phyloP scores from a whole-genome alignment of 208 protist species.

The Acanthamoeba castellanii region DNA sequence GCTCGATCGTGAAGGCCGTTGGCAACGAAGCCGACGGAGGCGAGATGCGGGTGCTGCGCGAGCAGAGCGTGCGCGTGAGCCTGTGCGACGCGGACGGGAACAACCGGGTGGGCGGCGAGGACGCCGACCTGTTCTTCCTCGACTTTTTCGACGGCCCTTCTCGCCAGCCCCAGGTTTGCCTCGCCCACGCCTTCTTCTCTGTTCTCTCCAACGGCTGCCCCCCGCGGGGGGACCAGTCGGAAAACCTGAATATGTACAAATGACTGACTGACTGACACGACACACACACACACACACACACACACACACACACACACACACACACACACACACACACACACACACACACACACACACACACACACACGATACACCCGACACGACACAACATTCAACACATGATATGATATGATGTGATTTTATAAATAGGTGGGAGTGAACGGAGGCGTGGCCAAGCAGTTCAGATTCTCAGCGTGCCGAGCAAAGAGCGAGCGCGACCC shows the following conservation, averaged over 20 bases:
- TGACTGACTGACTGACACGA: no score
- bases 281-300: no score
- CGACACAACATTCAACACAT: no score
- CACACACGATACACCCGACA: no score
- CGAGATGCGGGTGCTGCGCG: constrained; percentile 34
- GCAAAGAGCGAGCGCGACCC: neutral
- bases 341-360: no score
- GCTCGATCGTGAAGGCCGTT: constrained; percentile 5
- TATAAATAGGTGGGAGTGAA: neutral
- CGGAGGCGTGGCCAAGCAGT: constrained; percentile 6
- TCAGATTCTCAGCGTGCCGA: neutral
- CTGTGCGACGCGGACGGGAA: neutral
- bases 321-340: no score
- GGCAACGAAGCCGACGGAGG: constrained; percentile 8
- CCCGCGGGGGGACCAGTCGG: no score
- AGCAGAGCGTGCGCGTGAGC: constrained; percentile 3
- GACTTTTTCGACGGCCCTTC: neutral
- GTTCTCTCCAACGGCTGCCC: no score
- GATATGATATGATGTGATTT: no score
- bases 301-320: no score
- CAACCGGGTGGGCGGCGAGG: constrained; percentile 13
- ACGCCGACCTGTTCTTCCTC: constrained; percentile 24
- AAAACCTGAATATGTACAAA: no score
- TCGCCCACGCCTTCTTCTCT: no score
- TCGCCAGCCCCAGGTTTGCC: neutral